These are phyloP conservation scores for Exophiala sp. DNA, from an alignment of 2,329 filamentous ascomycete species.

Conservation along the genomic window DNA sequence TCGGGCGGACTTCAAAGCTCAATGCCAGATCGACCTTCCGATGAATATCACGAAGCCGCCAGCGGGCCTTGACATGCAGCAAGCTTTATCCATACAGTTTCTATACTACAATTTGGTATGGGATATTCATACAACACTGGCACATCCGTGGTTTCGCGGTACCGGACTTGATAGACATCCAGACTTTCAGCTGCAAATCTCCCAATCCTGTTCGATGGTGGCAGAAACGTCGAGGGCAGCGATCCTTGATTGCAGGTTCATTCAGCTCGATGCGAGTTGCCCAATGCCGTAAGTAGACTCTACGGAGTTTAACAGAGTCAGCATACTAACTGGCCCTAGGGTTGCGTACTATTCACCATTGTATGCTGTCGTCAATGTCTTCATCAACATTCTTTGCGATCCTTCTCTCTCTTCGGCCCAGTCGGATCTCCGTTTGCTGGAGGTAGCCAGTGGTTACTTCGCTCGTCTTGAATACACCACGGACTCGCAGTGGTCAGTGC, in stretches of 20 bases:
- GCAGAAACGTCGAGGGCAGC: not conserved
- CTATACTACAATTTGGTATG: not conserved
- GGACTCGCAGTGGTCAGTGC: not conserved
- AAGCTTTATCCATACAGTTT: conserved; percentile 3
- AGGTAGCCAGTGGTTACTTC: conserved; percentile 1
- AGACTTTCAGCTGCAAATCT: not conserved
- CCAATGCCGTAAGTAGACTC: not conserved
- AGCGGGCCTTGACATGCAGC: not conserved
- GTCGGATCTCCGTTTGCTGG: conserved; percentile 3
- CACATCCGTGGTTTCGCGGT: conserved; percentile 4
- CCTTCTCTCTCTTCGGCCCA: not conserved
- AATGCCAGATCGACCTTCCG: not conserved
- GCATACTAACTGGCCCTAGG: not conserved
- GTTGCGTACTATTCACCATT: conserved; percentile 1
- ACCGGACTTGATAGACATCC: not conserved
- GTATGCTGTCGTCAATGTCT: conserved; percentile 4
- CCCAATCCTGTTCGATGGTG: not conserved
- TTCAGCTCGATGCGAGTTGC: conserved; percentile 1
- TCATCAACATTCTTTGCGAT: conserved; percentile 3
- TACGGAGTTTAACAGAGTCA: not conserved
- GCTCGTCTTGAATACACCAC: conserved; percentile 3
- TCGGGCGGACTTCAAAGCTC: not conserved
- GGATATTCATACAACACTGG: conserved; percentile 1
- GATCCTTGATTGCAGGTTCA: conserved; percentile 6
- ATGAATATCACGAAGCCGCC: not conserved